Percentiles rank a stretch among this genome's conserved stretches.
These are phyloP conservation scores for Aphanomyces astaci DNA, from an alignment of 352 stramenopile genomes.

Conservation along the genomic window DNA sequence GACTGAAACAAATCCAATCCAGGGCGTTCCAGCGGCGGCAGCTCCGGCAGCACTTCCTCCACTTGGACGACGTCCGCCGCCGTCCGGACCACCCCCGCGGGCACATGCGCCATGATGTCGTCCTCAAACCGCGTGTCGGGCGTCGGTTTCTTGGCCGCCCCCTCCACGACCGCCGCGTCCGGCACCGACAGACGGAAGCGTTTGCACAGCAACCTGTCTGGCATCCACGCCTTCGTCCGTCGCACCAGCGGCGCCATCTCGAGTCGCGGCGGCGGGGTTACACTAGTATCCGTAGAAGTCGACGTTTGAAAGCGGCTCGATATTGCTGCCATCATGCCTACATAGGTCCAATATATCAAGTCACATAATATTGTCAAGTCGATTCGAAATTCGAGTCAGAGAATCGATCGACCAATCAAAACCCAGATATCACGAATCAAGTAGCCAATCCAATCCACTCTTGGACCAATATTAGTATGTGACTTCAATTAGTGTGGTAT, in stretches of 20 bases:
- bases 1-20: constrained; percentile 53
- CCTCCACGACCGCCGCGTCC: constrained; percentile 24
- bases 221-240: constrained; percentile 36
- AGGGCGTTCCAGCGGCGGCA: constrained; percentile 40
- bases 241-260: constrained; percentile 7
- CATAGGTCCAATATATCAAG: no score
- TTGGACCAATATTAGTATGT: no score
- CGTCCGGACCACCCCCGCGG: constrained; percentile 31
- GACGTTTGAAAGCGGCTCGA: constrained; percentile 50
- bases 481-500: no score
- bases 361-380: constrained; percentile 24
- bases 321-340: constrained; percentile 65
- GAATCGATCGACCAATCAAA: no score
- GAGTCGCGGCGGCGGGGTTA: constrained; percentile 25
- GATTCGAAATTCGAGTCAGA: no score
- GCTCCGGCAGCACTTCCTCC: constrained; percentile 30
- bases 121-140: constrained; percentile 52
- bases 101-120: constrained; percentile 60
- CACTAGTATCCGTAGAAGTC: constrained; percentile 29
- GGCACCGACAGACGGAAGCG: constrained; percentile 68
- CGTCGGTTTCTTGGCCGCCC: background rate
- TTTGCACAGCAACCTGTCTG: constrained; percentile 67
- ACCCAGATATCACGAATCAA: no score
- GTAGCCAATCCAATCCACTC: no score
- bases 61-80: background rate